phyloP scores from a whole-genome alignment of 2,329 filamentous ascomycete genomes.

The Chrysoporthe austroafricana region DNA sequence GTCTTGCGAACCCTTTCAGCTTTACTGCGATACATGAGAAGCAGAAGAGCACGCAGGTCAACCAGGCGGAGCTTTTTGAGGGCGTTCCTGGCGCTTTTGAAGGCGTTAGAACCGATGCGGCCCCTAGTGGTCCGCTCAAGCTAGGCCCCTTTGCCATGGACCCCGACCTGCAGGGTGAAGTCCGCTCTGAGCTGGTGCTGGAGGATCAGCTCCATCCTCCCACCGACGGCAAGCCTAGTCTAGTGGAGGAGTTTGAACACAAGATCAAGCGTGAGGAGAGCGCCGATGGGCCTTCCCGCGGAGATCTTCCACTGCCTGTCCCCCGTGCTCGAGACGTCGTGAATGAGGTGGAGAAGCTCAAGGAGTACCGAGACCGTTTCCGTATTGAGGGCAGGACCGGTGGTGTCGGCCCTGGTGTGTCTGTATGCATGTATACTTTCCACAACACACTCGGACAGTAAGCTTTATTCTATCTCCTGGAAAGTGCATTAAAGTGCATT shows the following conservation, averaged over 20 bases:
- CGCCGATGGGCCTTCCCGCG: slow-evolving; percentile 77
- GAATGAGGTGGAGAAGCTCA: slow-evolving; percentile 91
- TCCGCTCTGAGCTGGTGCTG: slow-evolving; percentile 84
- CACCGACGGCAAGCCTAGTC: slow-evolving; percentile 67
- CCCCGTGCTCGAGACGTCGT: slow-evolving; percentile 88
- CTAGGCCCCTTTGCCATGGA: slow-evolving; percentile 87
- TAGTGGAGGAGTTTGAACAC: slow-evolving; percentile 86
- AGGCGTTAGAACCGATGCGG: slow-evolving; percentile 63
- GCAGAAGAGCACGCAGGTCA: slow-evolving; percentile 63
- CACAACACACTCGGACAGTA: slow-evolving; percentile 94
- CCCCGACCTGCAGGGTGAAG: slow-evolving; percentile 77
- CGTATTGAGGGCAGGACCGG: slow-evolving; percentile 83
- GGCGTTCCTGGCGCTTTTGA: slow-evolving; percentile 67
- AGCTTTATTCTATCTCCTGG: slow-evolving; percentile 37
- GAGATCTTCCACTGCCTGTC: slow-evolving; percentile 83
- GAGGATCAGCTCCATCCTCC: slow-evolving; percentile 81
- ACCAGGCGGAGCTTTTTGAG: slow-evolving; percentile 66
- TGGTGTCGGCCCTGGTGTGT: slow-evolving; percentile 80
- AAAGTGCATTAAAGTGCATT: too few relatives aligned
- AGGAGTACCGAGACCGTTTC: slow-evolving; percentile 90
- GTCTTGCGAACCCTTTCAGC: slow-evolving; percentile 66
- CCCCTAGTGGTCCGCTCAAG: slow-evolving; percentile 63
- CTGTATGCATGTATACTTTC: slow-evolving; percentile 97
- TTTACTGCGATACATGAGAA: slow-evolving; percentile 64
- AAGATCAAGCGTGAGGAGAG: slow-evolving; percentile 89